phyloP scores from a whole-genome alignment of 495 filamentous ascomycete species.

The Antarctomyces pellizariae region DNA sequence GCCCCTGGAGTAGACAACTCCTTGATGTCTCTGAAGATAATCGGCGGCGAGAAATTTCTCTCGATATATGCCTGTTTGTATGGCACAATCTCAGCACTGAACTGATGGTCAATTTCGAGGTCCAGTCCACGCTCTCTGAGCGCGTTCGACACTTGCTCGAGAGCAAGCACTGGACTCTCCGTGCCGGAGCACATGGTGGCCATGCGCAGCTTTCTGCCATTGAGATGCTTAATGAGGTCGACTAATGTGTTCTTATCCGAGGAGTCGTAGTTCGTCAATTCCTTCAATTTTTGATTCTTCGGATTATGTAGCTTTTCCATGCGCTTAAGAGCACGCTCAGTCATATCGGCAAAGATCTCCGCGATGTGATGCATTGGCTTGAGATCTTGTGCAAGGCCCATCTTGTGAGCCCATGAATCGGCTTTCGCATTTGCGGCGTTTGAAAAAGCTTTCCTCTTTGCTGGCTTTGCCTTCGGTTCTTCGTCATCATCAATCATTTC shows the following conservation, averaged over 20 bases:
- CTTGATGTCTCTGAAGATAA: slow-evolving; percentile 46
- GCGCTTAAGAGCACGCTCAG: slow-evolving; percentile 18
- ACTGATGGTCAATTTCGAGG: slow-evolving; percentile 36
- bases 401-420: too few species aligned
- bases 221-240: slow-evolving; percentile 16
- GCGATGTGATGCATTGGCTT: slow-evolving; percentile 22
- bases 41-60: slow-evolving; percentile 37
- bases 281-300: too few species aligned
- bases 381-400: slow-evolving; percentile 13
- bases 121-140: slow-evolving; percentile 8
- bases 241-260: too few species aligned
- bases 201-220: slow-evolving; percentile 27
- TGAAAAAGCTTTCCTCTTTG: too few species aligned
- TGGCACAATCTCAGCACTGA: slow-evolving; percentile 57
- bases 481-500: too few species aligned
- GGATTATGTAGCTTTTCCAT: too few species aligned
- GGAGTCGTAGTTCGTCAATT: too few species aligned
- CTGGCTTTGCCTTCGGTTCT: too few species aligned
- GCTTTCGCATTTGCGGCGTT: too few species aligned
- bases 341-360: slow-evolving; percentile 27
- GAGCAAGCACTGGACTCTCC: slow-evolving; percentile 48
- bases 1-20: slow-evolving; percentile 21
- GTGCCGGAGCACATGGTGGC: slow-evolving; percentile 72
- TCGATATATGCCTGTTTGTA: slow-evolving; percentile 68
- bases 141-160: slow-evolving; percentile 26